Conservation (phyloP, 805 yeast genomes). For the Maudiozyma barnettii region DNA sequence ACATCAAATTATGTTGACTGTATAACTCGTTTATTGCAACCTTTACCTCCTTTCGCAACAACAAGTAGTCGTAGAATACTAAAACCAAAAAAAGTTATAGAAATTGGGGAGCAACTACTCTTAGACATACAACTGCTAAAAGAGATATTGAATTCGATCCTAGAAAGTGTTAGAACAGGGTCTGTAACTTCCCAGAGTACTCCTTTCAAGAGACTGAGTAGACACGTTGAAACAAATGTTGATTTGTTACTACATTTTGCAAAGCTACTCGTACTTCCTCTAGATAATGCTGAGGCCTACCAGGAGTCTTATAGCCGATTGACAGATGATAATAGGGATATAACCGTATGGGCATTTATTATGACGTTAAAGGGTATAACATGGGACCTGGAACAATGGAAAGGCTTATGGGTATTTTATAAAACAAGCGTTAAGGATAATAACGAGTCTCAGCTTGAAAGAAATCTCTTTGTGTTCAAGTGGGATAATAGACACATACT, state of each 20-base stretch:
- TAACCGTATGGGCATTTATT: conserved; percentile 26
- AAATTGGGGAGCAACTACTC: conserved; percentile 67
- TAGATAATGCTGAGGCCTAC: conserved; percentile 39
- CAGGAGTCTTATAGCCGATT: conserved; percentile 28
- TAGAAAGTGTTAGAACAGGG: conserved; percentile 14
- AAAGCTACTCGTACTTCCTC: conserved; percentile 23
- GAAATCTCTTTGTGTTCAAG: conserved; percentile 13
- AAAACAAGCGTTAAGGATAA: conserved; percentile 3
- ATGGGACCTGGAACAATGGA: conserved; percentile 28
- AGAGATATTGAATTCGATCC: conserved; percentile 32
- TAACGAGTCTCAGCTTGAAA: conserved; percentile 1
- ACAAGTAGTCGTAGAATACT: conserved; percentile 12
- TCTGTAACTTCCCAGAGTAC: conserved; percentile 11
- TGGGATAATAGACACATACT: conserved; percentile 13
- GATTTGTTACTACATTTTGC: conserved; percentile 14
- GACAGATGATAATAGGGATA: conserved; percentile 17
- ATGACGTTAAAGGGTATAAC: conserved; percentile 22
- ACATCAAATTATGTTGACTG: conserved; percentile 46
- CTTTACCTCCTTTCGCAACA: conserved; percentile 48
- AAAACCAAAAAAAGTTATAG: conserved; percentile 19
- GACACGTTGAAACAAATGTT: conserved; percentile 19
- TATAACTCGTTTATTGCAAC: conserved; percentile 49
- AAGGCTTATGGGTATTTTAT: conserved; percentile 19
- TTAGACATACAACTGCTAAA: conserved; percentile 64
- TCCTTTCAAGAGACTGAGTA: conserved; percentile 19